A percentile compares a stretch with the other conserved stretches of the same genome.
Conservation (phyloP, 306 rosid species). For the Phaseolus lunatus region DNA sequence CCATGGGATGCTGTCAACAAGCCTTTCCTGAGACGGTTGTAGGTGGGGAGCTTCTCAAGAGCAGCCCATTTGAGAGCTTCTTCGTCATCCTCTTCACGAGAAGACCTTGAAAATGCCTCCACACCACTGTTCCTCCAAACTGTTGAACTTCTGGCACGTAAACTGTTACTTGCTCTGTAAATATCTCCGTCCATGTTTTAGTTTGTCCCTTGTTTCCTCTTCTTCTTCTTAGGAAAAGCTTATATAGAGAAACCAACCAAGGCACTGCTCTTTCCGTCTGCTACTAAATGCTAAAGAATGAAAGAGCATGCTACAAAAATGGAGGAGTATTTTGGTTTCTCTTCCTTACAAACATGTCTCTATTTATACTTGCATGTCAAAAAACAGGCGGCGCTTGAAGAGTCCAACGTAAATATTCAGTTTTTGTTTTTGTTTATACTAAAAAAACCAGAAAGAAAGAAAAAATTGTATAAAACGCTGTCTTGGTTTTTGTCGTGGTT, state of each 20-base stretch:
- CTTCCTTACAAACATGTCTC: not conserved
- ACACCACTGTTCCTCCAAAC: conserved; percentile 58
- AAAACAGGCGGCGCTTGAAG: conserved; percentile 16
- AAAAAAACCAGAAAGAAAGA: not conserved
- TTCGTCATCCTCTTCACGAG: conserved; percentile 68
- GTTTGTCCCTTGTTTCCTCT: not conserved
- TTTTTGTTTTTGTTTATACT: not conserved
- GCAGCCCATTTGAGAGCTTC: conserved; percentile 86
- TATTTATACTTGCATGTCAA: conserved; percentile 20
- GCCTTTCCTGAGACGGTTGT: conserved; percentile 72
- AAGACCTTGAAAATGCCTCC: conserved; percentile 66
- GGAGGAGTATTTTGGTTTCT: not conserved
- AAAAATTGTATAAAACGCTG: too few relatives aligned
- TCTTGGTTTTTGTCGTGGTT: too few relatives aligned
- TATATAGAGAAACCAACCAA: not conserved
- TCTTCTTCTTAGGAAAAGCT: not conserved
- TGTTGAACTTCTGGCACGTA: conserved; percentile 46
- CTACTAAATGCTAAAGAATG: not conserved
- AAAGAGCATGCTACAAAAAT: not conserved
- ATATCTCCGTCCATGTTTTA: conserved; percentile 56
- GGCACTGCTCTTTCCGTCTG: not conserved
- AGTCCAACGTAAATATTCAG: conserved; percentile 27
- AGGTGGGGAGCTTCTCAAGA: conserved; percentile 80
- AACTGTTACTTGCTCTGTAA: conserved; percentile 50
- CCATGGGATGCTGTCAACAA: conserved; percentile 61